Evolutionary conservation across 306 rosid genomes (phyloP).

Genomic region (Vigna reflexopilosa): DNA sequence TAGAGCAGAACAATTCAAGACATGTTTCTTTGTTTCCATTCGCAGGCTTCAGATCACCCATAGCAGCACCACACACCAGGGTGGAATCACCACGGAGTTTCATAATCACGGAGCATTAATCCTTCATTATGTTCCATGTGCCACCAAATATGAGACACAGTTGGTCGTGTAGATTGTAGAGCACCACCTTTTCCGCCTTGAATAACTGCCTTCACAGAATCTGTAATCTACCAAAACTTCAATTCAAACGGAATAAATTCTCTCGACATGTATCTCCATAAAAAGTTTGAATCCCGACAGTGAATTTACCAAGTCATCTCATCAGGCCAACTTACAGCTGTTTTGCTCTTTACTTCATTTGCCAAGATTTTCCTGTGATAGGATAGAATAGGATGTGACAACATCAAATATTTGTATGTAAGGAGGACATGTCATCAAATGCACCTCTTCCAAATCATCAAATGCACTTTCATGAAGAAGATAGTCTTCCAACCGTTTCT

Average conservation of each 20-base stretch:
- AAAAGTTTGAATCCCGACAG: slow-evolving; percentile 8
- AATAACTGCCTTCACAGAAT: slow-evolving; percentile 21
- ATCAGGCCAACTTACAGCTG: slow-evolving; percentile 8
- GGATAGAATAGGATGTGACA: background rate
- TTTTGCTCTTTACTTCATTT: slow-evolving; percentile 16
- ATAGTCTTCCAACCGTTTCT: slow-evolving; percentile 11
- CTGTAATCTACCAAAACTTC: slow-evolving; percentile 25
- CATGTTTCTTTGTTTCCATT: slow-evolving; percentile 25
- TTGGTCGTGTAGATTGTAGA: slow-evolving; percentile 10
- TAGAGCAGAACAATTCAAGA: slow-evolving; percentile 23
- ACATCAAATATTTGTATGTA: background rate
- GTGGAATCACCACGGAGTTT: slow-evolving; percentile 16
- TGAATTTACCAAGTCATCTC: slow-evolving; percentile 5
- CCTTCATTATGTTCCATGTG: slow-evolving; percentile 20
- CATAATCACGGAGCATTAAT: slow-evolving; percentile 18
- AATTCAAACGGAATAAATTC: slow-evolving; percentile 17
- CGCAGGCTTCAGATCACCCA: slow-evolving; percentile 17
- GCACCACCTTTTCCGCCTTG: slow-evolving; percentile 26
- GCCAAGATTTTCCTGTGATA: background rate
- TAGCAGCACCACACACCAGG: slow-evolving; percentile 16
- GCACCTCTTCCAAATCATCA: slow-evolving; percentile 11
- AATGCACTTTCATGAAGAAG: slow-evolving; percentile 24
- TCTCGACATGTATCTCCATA: slow-evolving; percentile 7
- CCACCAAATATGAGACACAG: slow-evolving; percentile 25
- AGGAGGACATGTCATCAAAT: background rate